Base-by-base conservation (phyloP, 192 early-diverging fungal species). In the Helicostylum pulchrum region DNA sequence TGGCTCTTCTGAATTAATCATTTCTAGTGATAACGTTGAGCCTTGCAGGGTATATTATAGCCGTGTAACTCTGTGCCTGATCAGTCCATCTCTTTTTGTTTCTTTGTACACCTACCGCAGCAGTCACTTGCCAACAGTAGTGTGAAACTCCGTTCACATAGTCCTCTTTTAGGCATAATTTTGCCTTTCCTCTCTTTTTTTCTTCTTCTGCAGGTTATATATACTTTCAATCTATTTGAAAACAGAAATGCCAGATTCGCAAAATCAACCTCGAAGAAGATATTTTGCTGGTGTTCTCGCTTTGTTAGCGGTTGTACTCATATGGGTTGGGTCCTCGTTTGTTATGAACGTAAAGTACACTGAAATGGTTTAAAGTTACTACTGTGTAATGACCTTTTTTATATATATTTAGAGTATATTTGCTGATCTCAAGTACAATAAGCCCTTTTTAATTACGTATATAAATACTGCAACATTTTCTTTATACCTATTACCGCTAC, bases 241-340 rank as follows among this genome's bases (percentile, higher is more conserved):
- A 39, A 39, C 36, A 6, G 9, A 39, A 39, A 63, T 63, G 61
- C 49, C 61, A 26, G 61, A 63, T 21, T 53, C 49, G 15, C 36
- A 34, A 39, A 31, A 19, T 23, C 43, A 44, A 32, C 43, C 42
- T 30, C 59, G 51, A n/a, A 26, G 66, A 47, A 83, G 90, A 12
- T 85, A 82, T 23, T 68, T 79, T n/a, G 44, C 80, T 26, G 91
- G 91, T 7, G 74, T 91, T n/a, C 12, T 84, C 2, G 72, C 83
- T 31, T 73, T 93, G 19, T 71, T 91, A 11, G 68, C 77, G 53
- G 89, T 93, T 8, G 91, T 91, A 48, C 65, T 88, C 54, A 90
- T 93, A 51, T 93, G 91, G 91, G 87, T 90, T 3, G 78, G 80
- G 0, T 88, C 86, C 45, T 89, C 88, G 17, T 93, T 90, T 71